A percentile compares a stretch with the other conserved stretches of the same genome.
Evolutionary conservation across 371 early-diverging fungal genomes (phyloP).

Genomic region (Lichtheimia ramosa): DNA sequence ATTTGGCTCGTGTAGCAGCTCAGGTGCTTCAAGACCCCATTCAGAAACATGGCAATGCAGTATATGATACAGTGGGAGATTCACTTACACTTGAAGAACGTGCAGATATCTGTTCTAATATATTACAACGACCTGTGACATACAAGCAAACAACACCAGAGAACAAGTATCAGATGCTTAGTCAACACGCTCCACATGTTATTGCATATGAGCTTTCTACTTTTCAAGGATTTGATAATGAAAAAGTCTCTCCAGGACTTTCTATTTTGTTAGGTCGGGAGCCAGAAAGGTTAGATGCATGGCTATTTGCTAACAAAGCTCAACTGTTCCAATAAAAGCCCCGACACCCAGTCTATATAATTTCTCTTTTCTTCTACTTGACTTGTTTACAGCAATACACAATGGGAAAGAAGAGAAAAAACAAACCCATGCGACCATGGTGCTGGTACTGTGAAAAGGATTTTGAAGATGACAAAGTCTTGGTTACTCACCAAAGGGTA

Average conservation of each 20-base stretch:
- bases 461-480: conserved; percentile 94
- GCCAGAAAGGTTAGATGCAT: conserved; percentile 15
- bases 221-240: neutral
- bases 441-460: conserved; percentile 95
- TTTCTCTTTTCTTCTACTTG: too few relatives aligned
- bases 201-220: neutral
- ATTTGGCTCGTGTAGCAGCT: conserved; percentile 15
- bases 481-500: conserved; percentile 86
- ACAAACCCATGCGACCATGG: conserved; percentile 47
- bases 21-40: conserved; percentile 12
- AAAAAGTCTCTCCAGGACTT: conserved; percentile 1
- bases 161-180: neutral
- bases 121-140: conserved; percentile 8
- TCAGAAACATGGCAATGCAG: conserved; percentile 19
- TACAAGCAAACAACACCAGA: conserved; percentile 8
- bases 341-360: too few relatives aligned
- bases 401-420: conserved; percentile 52
- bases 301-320: neutral
- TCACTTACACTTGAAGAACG: conserved; percentile 5
- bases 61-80: conserved; percentile 18
- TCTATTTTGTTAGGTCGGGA: conserved; percentile 9
- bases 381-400: neutral
- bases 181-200: neutral
- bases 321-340: neutral
- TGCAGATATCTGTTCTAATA: conserved; percentile 8